phyloP scores from a whole-genome alignment of 805 yeast species.

The Ogataea glucozyma region DNA sequence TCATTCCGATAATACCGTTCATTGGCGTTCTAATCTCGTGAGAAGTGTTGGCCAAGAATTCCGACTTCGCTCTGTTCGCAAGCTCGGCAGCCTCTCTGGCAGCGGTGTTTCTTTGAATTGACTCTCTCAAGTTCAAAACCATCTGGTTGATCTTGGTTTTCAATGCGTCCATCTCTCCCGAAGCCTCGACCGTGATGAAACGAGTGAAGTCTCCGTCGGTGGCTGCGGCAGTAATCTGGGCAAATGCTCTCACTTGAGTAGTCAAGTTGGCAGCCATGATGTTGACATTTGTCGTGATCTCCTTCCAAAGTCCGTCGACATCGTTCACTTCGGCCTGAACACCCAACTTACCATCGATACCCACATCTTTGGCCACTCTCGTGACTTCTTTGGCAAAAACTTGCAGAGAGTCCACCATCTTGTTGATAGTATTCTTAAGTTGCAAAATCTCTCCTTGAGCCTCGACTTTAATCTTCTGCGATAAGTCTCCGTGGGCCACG shows the following conservation, averaged over 20 bases:
- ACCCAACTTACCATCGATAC: constrained; percentile 90
- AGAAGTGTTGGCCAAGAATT: constrained; percentile 85
- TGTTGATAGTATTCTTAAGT: constrained; percentile 81
- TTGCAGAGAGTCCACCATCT: constrained; percentile 90
- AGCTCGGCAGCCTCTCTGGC: constrained; percentile 94
- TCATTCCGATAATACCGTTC: constrained; percentile 93
- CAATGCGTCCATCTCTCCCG: constrained; percentile 84
- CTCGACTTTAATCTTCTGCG: constrained; percentile 82
- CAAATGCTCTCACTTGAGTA: constrained; percentile 89
- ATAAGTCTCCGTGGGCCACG: constrained; percentile 85
- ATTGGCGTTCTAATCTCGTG: constrained; percentile 89
- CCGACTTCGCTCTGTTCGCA: constrained; percentile 87
- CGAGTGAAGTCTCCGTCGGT: constrained; percentile 92
- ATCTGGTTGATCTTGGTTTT: constrained; percentile 70
- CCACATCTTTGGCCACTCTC: constrained; percentile 88
- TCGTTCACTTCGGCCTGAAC: constrained; percentile 90
- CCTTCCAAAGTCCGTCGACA: constrained; percentile 91
- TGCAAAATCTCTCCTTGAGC: constrained; percentile 91
- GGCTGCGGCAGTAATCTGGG: constrained; percentile 91
- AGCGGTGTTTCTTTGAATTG: constrained; percentile 87
- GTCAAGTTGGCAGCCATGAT: constrained; percentile 94
- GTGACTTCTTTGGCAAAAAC: constrained; percentile 87
- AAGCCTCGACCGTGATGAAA: constrained; percentile 86
- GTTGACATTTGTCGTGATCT: constrained; percentile 86
- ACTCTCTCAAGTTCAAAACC: constrained; percentile 84